Base-by-base conservation (phyloP, 805 yeast species). In the Teunomyces panamensis region DNA sequence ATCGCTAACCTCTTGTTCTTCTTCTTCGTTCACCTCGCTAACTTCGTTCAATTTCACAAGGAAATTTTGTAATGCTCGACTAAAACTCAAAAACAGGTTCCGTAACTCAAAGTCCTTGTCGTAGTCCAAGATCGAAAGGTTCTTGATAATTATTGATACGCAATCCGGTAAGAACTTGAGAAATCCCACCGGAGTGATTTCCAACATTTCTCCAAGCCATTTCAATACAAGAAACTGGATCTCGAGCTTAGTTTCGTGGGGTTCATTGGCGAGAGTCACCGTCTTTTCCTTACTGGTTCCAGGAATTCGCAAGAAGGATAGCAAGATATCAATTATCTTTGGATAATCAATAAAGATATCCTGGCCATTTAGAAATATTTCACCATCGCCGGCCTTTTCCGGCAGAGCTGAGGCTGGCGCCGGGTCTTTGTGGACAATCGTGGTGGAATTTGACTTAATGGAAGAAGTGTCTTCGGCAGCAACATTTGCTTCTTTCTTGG, bases 331-430 rank as follows among this genome's bases (percentile, higher is more conserved):
- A 30, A 90, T 84, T 39, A 92, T 84, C 53, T 82, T 85, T 4
- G 92, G 81, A 57, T 82, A 88, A 66, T 90, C 92, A 29, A 92
- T 75, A 49, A 79, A 81, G 16, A 90, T 82, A 60, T 91, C 96
- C 63, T 90, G 97, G 0, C 78, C 77, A 43, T 59, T 68, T 13
- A 69, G 56, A 41, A 70, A 64, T 9, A 58, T 55, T 10, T 66
- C 66, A 6, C 58, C 59, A 9, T 57, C 68, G 10, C 48, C 50
- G 2, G 47, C 51, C 9, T 3, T 90, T 89, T 44, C 30, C 11
- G 7, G 24, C 24, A 20, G 24, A 20, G 24, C 6, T 4, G 6
- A 4, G 24, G 24, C 24, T 20, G 24, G 24, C 4, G 24, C 33
- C 20, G 32, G 33, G 6, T 32, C 39, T 26, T 30, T 59, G 8